phyloP scores from a whole-genome alignment of 371 early-diverging fungal genomes.

The Chytridiales sp. region DNA sequence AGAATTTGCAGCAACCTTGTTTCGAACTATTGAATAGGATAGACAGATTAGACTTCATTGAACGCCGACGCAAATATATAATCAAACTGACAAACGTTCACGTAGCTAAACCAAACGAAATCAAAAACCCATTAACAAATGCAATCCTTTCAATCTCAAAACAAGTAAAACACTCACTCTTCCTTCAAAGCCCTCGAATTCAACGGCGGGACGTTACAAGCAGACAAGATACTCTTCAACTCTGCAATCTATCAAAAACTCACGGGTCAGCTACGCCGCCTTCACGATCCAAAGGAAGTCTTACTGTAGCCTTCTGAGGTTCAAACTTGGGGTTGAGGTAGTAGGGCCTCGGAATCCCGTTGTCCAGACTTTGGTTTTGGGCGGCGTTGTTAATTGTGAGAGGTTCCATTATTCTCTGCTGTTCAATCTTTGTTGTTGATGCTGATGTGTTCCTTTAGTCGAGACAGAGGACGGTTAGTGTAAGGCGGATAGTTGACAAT shows the following conservation, averaged over 20 bases:
- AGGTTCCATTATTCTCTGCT: neutral
- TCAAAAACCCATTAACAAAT: neutral
- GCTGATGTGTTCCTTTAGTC: neutral
- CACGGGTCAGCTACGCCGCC: neutral
- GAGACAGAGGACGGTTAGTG: neutral
- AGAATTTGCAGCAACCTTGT: neutral
- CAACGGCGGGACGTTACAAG: neutral
- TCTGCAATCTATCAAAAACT: neutral
- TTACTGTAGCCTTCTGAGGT: constrained; percentile 8
- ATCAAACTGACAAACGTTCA: neutral
- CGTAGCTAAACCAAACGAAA: neutral
- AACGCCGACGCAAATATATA: neutral
- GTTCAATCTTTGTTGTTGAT: neutral
- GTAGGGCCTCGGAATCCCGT: neutral
- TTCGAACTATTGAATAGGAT: neutral
- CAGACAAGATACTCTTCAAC: constrained; percentile 4
- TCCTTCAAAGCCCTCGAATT: constrained; percentile 4
- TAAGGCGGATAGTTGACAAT: neutral
- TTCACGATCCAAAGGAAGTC: neutral
- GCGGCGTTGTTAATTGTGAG: neutral
- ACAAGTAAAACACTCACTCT: neutral
- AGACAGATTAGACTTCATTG: neutral
- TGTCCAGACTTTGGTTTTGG: neutral
- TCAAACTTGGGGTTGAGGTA: neutral
- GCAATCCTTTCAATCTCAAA: neutral